Conservation (phyloP, 352 stramenopile species). For the Pythium periplocum region DNA sequence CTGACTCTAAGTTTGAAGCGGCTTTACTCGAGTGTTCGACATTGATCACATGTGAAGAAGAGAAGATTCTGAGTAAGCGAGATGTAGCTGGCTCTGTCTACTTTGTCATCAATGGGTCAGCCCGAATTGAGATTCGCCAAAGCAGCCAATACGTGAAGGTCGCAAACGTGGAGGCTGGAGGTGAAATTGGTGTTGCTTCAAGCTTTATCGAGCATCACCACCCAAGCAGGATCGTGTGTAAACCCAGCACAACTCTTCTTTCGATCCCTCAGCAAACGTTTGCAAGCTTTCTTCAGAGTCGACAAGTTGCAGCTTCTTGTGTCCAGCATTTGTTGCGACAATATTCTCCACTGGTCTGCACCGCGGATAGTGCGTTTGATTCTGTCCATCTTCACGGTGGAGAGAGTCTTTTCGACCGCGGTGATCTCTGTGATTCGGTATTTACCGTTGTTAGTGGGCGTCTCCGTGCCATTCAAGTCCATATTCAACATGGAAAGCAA, state of each 20-base stretch:
- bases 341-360: conserved; percentile 64
- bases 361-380: conserved; percentile 78
- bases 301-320: conserved; percentile 42
- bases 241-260: conserved; percentile 38
- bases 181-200: conserved; percentile 59
- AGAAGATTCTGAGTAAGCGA: conserved; percentile 10
- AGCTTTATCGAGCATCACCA: conserved; percentile 58
- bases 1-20: background rate
- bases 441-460: conserved; percentile 79
- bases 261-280: conserved; percentile 58
- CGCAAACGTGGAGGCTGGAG: conserved; percentile 49
- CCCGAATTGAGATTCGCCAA: conserved; percentile 45
- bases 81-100: conserved; percentile 24
- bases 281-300: conserved; percentile 45
- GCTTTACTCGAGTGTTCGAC: conserved; percentile 5
- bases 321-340: conserved; percentile 63
- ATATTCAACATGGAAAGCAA: conserved; percentile 48
- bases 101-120: conserved; percentile 50
- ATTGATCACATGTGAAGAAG: conserved; percentile 16
- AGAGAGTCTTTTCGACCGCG: conserved; percentile 72
- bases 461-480: conserved; percentile 67
- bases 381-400: conserved; percentile 81
- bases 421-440: conserved; percentile 72
- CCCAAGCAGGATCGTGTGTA: conserved; percentile 38
- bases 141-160: conserved; percentile 38